phyloP scores from a whole-genome alignment of 225 moss, liverwort and hornwort species.

The Lunularia cruciata region DNA sequence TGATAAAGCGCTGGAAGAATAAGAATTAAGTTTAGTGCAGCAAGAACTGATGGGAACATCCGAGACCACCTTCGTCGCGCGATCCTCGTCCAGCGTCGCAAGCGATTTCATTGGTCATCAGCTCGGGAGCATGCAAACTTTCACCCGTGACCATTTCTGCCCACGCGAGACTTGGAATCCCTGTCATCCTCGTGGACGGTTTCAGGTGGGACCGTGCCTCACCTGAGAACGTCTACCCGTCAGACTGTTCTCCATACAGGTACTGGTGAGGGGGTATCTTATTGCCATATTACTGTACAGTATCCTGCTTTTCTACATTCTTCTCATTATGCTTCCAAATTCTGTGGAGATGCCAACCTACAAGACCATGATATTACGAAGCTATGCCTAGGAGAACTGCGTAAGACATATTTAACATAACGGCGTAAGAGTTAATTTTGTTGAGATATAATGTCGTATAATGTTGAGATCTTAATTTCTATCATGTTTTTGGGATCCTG shows the following conservation, averaged over 20 bases:
- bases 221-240: not conserved
- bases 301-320: too few species aligned
- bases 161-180: not conserved
- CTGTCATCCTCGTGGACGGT: not conserved
- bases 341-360: too few species aligned
- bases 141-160: not conserved
- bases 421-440: too few species aligned
- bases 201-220: not conserved
- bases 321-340: too few species aligned
- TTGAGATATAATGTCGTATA: too few species aligned
- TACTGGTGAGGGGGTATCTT: too few species aligned
- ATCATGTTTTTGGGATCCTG: too few species aligned
- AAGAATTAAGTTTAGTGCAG: not conserved
- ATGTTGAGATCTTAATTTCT: too few species aligned
- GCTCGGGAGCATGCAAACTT: not conserved
- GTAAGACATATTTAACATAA: too few species aligned
- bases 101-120: not conserved
- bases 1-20: not conserved
- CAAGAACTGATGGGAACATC: constrained; percentile 3
- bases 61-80: not conserved
- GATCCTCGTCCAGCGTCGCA: constrained; percentile 18
- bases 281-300: too few species aligned
- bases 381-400: too few species aligned
- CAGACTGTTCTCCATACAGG: not conserved
- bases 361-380: too few species aligned